A percentile compares a stretch with the other conserved stretches of the same genome.
Evolutionary conservation across 805 yeast species (phyloP).

Genomic region (Candida qinlingensis): DNA sequence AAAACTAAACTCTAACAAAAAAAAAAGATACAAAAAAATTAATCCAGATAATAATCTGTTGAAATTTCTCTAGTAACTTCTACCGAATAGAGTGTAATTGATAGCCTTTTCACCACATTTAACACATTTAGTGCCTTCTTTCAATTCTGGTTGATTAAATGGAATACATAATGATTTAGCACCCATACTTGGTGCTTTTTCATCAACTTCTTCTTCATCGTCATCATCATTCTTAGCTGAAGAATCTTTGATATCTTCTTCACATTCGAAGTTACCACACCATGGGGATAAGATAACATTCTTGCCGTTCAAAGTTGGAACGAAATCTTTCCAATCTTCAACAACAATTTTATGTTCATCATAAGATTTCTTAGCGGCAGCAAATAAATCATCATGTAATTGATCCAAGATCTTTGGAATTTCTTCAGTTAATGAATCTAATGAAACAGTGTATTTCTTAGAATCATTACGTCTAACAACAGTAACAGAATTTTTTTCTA

Average conservation of each 20-base stretch:
- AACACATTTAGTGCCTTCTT: slow-evolving; percentile 78
- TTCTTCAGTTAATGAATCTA: slow-evolving; percentile 58
- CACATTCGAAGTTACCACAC: slow-evolving; percentile 95
- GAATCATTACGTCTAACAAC: slow-evolving; percentile 94
- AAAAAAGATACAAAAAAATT: too few species aligned
- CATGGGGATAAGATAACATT: slow-evolving; percentile 92
- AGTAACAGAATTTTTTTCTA: slow-evolving; percentile 69
- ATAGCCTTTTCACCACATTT: slow-evolving; percentile 74
- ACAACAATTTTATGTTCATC: slow-evolving; percentile 82
- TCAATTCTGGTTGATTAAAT: slow-evolving; percentile 80
- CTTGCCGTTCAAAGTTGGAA: slow-evolving; percentile 85
- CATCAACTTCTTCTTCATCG: slow-evolving; percentile 79
- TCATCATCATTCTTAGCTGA: slow-evolving; percentile 59
- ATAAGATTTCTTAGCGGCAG: slow-evolving; percentile 73
- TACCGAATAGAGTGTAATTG: slow-evolving; percentile 91
- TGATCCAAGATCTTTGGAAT: slow-evolving; percentile 76
- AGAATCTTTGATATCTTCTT: slow-evolving; percentile 91
- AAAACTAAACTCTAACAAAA: too few species aligned
- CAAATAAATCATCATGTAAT: slow-evolving; percentile 71
- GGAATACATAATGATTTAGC: slow-evolving; percentile 98
- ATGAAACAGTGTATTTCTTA: slow-evolving; percentile 60
- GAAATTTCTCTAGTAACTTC: slow-evolving; percentile 62
- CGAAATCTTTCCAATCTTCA: slow-evolving; percentile 86
- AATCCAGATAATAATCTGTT: too few species aligned
- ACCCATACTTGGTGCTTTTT: slow-evolving; percentile 98